Evolutionary conservation across 1,139 yeast genomes (phyloP), one percentile per base, ranked within the genome.

Genomic region (Magnusiomyces clavatus): DNA sequence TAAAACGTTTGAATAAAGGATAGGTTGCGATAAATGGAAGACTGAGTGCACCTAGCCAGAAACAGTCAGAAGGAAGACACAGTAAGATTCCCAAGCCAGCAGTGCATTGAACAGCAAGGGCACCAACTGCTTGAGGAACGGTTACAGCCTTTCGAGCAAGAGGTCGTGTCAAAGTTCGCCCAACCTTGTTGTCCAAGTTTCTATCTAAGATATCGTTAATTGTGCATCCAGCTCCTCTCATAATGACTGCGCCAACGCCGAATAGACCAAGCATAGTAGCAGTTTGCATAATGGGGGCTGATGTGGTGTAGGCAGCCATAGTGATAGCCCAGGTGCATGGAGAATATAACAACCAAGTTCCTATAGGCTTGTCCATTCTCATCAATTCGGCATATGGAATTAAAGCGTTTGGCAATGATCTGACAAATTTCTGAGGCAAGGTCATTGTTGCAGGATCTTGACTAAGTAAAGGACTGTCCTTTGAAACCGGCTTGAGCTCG

Each of bases 201-300:
- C 90, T 74, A 65, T 94, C 99, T 65, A 83, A 73, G 51, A 90
- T 73, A 67, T 94, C 99, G 64, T 94, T 94, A 53, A 94, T 83
- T 1, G 96, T 90, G 66, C 99, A 94, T 0, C 98, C 99, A 1
- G 97, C 97, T 41, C 97, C 97, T 68, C 99, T 78, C 96, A 94
- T 92, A 14, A 90, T 75, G 42, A 90, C 64, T 0, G 97, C 80
- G 12, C 99, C 99, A 2, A 83, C 72, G 1, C 92, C 81, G 63
- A 90, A 92, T 31, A 90, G 71, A 12, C 63, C 65, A 41, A 84
- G 64, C 60, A 83, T 85, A 58, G 77, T 75, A 0, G 77, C 55
- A 0, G 90, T 81, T 1, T 82, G 76, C 0, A 79, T 61, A 2
- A 86, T 51, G 0, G 96, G 83, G 0, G 96, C 95, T 1, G 77